A percentile compares a stretch with the other conserved stretches of the same genome.
Conservation (phyloP, 371 early-diverging fungal species). For the Chytridiales sp. region DNA sequence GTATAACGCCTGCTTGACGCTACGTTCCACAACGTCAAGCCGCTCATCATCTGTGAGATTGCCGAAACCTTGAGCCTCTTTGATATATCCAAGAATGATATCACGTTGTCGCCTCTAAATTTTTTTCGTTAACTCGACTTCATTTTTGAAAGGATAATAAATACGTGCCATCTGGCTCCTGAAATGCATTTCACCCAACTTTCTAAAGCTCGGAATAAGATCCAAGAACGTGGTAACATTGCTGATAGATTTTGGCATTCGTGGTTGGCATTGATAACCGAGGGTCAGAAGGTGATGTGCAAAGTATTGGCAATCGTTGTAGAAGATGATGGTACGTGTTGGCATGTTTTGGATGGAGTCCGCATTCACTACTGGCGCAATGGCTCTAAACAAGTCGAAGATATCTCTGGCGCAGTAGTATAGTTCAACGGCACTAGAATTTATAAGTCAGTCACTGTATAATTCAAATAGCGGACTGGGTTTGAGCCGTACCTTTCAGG, state of each 20-base stretch:
- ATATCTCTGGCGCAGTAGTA: constrained; percentile 51
- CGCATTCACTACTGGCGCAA: constrained; percentile 40
- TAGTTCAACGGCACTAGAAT: constrained; percentile 30
- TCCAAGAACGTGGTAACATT: constrained; percentile 46
- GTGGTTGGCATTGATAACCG: constrained; percentile 40
- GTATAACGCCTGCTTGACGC: constrained; percentile 27
- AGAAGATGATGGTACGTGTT: constrained; percentile 47
- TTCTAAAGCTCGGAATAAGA: constrained; percentile 46
- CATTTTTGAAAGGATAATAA: neutral
- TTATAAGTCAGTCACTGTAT: constrained; percentile 3
- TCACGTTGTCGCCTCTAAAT: constrained; percentile 31
- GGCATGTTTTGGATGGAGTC: constrained; percentile 32
- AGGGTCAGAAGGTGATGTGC: constrained; percentile 50
- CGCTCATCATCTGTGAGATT: constrained; percentile 23
- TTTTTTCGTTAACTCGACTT: neutral
- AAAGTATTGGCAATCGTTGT: constrained; percentile 58
- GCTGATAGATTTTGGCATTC: constrained; percentile 27
- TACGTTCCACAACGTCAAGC: constrained; percentile 29
- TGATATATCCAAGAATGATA: constrained; percentile 12
- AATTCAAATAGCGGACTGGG: neutral
- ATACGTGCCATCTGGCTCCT: constrained; percentile 31
- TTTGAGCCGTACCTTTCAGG: constrained; percentile 18
- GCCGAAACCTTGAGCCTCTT: constrained; percentile 13
- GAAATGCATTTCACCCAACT: constrained; percentile 45
- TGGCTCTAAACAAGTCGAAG: constrained; percentile 48